Evolutionary conservation across 768 basidiomycete genomes (phyloP), one percentile per base, ranked within the genome.

Genomic region (Tremella mesenterica): DNA sequence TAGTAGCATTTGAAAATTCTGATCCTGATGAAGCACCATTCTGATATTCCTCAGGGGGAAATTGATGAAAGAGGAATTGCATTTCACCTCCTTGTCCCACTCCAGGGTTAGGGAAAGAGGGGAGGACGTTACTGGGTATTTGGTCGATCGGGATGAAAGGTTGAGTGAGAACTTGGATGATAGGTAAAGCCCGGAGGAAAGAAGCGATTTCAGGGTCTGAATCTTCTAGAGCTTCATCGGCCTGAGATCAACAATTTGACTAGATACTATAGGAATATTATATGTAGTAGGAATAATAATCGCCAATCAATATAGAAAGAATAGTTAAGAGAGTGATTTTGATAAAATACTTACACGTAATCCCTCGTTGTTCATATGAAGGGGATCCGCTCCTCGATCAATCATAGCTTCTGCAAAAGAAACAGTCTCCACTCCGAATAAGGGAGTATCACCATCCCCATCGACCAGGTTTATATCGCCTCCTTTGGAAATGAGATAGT

Each of bases 391-490:
- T 16, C 90, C 90, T 57, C 85, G 81, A 51, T 85, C 78, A 61
- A 93, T 76, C 57, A 95, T 81, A 73, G 79, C 88, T 13, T 77
- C 78, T 2, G 91, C 90, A 0, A 85, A 85, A 54, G 83, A 80
- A 36, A 86, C 64, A 69, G 81, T 80, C 74, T 95, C 91, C 43
- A 88, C 88, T 23, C 86, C 86, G 77, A 86, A 93, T 16, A 95
- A 76, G 9, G 91, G 91, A 9, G 90, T 93, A 71, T 95, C 91
- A 8, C 86, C 87, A 66, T 95, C 91, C 48, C 77, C 78, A 69
- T 95, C 91, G 1, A 81, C 79, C 56, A 91, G 73, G 67, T 95
- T 90, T 53, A 91, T 85, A 68, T 92, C 80, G 47, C 90, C 91
- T 14, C 90, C 90, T 83, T 77, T 78, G 13, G 82, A 80, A 52